Base-by-base conservation (phyloP, 192 early-diverging fungal genomes). In the Coemansia sp. region DNA sequence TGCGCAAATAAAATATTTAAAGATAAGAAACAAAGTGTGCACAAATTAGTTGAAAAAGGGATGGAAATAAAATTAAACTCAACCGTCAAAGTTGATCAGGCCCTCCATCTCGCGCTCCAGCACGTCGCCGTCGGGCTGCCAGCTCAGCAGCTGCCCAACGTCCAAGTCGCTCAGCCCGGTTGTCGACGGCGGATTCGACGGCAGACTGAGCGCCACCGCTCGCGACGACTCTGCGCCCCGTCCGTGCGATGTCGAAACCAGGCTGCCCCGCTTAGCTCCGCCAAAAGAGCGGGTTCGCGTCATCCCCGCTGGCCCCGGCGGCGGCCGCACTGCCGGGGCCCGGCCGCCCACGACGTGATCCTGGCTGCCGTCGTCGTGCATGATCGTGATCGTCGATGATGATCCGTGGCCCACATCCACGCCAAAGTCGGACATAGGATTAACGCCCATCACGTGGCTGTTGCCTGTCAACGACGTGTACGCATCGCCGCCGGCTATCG, bases 31-130 rank as follows among this genome's bases (percentile, higher is more conserved):
- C 6, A 54, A 53, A 52, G 34, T 31, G 23, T 23, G n/a, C 7
- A 37, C 31, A 36, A 11, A 17, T 38, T 28, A 56, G 59, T 59
- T 59, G 28, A 56, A 57, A 53, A 54, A 5, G 4, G 2, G 21
- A 50, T 5, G 17, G 9, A 50, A 50, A 50, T 31, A 31, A 50
- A 46, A 37, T 25, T 28, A 21, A 20, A 42, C 12, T 69, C 46
- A 78, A 11, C 47, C 62, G 49, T 81, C 78, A 75, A 81, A 81
- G 60, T 81, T 68, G 54, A 81, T 75, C 12, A 81, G 60, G n/a
- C 78, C 78, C 62, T 81, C 78, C 21, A 81, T 65, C 72, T 81
- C 78, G 40, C 57, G 51, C 42, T 81, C 78, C 57, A 81, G 59
- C 42, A 49, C 66, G 52, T 78, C 76, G 20, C 66, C 66, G 23